These are phyloP conservation scores for Rhodamnia argentea DNA, from an alignment of 345 rosid species.

Conservation along the genomic window DNA sequence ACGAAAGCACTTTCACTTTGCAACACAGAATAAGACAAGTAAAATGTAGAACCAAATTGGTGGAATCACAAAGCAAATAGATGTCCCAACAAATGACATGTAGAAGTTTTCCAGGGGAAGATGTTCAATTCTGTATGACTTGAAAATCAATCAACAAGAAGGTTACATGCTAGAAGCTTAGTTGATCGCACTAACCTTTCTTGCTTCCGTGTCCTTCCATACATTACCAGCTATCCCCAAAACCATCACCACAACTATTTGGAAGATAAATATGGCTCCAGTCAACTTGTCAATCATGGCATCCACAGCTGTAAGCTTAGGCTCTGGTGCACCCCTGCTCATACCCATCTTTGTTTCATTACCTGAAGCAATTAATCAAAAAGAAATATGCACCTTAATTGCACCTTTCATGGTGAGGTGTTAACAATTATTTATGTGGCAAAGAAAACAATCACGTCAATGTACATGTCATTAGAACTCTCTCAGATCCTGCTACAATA, in stretches of 20 bases:
- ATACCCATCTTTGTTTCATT: constrained; percentile 98
- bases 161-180: not conserved
- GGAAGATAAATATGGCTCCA: constrained; percentile 96
- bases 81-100: not conserved
- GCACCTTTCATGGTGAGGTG: not conserved
- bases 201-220: constrained; percentile 98
- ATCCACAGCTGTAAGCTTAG: constrained; percentile 98
- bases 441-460: not conserved
- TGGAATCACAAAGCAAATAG: not conserved
- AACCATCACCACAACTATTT: constrained; percentile 90
- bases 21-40: not conserved
- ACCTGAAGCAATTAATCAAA: constrained; percentile 27
- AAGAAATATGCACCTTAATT: not conserved
- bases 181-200: constrained; percentile 44
- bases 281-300: constrained; percentile 99
- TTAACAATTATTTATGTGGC: not conserved
- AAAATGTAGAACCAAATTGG: not conserved
- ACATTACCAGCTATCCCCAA: constrained; percentile 94
- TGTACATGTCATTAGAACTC: not conserved
- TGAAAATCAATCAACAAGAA: not conserved
- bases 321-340: constrained; percentile 97
- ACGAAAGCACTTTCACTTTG: not conserved
- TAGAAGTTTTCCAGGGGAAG: not conserved
- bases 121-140: not conserved
- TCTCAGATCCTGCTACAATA: not conserved